Percentiles rank a stretch among this genome's conserved stretches.
These are phyloP conservation scores for Pueraria montana DNA, from an alignment of 306 rosid genomes.

Conservation along the genomic window DNA sequence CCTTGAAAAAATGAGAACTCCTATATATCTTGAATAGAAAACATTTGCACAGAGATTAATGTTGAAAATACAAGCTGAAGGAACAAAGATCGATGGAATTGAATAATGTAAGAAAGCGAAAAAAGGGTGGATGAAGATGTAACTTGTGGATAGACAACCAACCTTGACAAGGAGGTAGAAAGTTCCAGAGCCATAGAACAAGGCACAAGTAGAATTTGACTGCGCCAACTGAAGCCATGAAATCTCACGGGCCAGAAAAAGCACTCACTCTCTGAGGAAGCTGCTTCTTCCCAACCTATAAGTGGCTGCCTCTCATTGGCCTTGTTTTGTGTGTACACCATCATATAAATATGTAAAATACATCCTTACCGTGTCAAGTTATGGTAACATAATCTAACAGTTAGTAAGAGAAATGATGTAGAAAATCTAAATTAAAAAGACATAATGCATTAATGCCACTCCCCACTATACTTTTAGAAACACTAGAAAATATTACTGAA, in stretches of 20 bases:
- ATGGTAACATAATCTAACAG: neutral
- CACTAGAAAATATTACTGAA: constrained; percentile 47
- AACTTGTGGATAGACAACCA: constrained; percentile 6
- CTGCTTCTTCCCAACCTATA: constrained; percentile 58
- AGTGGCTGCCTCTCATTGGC: constrained; percentile 88
- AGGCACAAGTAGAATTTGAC: constrained; percentile 61
- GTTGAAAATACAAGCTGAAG: constrained; percentile 24
- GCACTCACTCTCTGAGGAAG: constrained; percentile 60
- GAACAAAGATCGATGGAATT: constrained; percentile 6
- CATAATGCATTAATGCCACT: constrained; percentile 9
- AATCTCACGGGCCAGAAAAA: constrained; percentile 54
- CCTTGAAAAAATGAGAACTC: constrained; percentile 5
- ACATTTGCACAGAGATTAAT: neutral
- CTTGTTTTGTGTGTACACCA: constrained; percentile 77
- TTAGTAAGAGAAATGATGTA: neutral
- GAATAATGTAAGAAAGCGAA: neutral
- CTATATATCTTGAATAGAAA: neutral
- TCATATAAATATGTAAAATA: constrained; percentile 49
- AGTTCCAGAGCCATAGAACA: constrained; percentile 53
- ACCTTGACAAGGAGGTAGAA: constrained; percentile 69
- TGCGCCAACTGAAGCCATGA: constrained; percentile 70
- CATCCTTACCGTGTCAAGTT: neutral
- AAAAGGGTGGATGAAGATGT: neutral
- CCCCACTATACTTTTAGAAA: constrained; percentile 42
- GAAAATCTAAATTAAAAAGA: constrained; percentile 16